Percentiles rank a stretch among this genome's conserved stretches.
phyloP scores from a whole-genome alignment of 129 eudicot species.

The Flaveria bidentis region DNA sequence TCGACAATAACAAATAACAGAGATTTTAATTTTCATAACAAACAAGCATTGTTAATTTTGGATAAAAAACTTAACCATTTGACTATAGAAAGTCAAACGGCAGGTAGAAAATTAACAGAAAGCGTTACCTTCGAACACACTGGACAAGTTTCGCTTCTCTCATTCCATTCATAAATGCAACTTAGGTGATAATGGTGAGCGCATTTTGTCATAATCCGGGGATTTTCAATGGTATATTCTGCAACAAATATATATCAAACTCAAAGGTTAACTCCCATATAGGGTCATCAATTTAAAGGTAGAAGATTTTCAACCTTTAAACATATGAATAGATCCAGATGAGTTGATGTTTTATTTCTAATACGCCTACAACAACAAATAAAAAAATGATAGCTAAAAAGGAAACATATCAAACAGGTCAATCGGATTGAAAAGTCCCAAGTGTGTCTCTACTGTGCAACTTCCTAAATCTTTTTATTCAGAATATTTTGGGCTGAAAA shows the following conservation, averaged over 20 bases:
- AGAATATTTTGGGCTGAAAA: too few relatives aligned
- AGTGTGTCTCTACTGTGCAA: background rate
- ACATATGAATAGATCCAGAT: background rate
- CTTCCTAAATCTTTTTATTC: background rate
- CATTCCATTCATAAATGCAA: conserved; percentile 43
- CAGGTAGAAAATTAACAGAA: background rate
- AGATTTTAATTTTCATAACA: background rate
- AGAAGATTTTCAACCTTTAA: background rate
- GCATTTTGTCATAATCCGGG: conserved; percentile 44
- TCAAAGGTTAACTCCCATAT: conserved; percentile 7
- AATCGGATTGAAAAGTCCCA: background rate
- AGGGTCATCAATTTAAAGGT: background rate
- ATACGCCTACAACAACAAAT: background rate
- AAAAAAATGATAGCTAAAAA: background rate
- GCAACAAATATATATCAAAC: conserved; percentile 18
- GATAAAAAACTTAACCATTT: conserved; percentile 14
- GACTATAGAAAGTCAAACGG: conserved; percentile 16
- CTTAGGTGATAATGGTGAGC: conserved; percentile 41
- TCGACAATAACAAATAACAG: background rate
- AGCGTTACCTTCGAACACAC: conserved; percentile 39
- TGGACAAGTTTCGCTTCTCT: conserved; percentile 45
- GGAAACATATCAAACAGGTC: conserved; percentile 5
- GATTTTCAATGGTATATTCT: conserved; percentile 42
- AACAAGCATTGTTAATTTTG: background rate
- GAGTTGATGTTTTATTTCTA: background rate